Percentiles rank a stretch among this genome's conserved stretches.
phyloP scores from a whole-genome alignment of 257 asterid species.

The Plantago major region DNA sequence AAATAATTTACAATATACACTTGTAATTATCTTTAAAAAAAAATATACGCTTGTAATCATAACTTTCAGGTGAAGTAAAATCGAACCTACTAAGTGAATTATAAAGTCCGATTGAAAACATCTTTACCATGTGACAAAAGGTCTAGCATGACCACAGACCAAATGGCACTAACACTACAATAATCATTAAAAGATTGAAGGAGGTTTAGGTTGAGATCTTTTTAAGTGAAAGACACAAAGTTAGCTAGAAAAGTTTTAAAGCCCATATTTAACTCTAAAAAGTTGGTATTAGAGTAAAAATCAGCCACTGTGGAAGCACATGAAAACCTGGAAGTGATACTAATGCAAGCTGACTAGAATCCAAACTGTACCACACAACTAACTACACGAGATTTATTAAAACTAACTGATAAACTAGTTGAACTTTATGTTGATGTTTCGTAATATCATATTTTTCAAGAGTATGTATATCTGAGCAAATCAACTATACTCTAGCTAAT shows the following conservation, averaged over 20 bases:
- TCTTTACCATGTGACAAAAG: neutral
- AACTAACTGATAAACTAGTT: too few species aligned
- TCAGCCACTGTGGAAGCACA: neutral
- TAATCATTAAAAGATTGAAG: neutral
- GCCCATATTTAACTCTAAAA: neutral
- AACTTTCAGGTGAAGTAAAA: neutral
- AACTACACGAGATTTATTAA: too few species aligned
- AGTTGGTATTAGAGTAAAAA: neutral
- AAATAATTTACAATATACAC: too few species aligned
- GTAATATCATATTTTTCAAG: too few species aligned
- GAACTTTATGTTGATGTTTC: too few species aligned
- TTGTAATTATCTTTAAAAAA: too few species aligned
- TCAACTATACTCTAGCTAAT: too few species aligned
- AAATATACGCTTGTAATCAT: neutral
- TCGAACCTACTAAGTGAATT: neutral
- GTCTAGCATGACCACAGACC: neutral
- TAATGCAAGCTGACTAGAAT: constrained; percentile 4
- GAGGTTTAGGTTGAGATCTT: neutral
- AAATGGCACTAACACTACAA: neutral
- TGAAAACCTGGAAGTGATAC: neutral
- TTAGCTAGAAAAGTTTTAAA: neutral
- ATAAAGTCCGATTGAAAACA: neutral
- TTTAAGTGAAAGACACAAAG: neutral
- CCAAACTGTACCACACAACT: constrained; percentile 7
- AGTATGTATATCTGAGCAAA: too few species aligned